Evolutionary conservation across 2,329 filamentous ascomycete species (phyloP).

Genomic region (Aquanectria penicillioides): DNA sequence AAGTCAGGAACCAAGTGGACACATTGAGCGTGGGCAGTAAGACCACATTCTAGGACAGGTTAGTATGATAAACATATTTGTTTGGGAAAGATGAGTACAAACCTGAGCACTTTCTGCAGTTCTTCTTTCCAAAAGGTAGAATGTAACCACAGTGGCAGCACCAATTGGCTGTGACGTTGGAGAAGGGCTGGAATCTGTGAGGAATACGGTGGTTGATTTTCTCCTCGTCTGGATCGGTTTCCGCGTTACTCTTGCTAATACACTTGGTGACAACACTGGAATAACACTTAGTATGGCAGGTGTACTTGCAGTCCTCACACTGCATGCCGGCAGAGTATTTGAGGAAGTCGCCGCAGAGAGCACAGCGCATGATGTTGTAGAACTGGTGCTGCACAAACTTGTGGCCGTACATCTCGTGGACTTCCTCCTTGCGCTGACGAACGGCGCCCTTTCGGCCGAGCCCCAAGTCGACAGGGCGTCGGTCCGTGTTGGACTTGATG

Average conservation of each 20-base stretch:
- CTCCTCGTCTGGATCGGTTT: slow-evolving; percentile 97
- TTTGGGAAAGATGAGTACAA: slow-evolving; percentile 43
- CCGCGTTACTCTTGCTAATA: slow-evolving; percentile 99
- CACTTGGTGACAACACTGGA: slow-evolving; percentile 97
- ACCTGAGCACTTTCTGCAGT: slow-evolving; percentile 91
- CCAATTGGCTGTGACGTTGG: slow-evolving; percentile 98
- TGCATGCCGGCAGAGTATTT: slow-evolving; percentile 99
- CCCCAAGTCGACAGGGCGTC: slow-evolving; percentile 85
- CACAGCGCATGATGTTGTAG: slow-evolving; percentile 99
- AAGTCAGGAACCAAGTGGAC: slow-evolving; percentile 97
- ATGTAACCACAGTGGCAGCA: slow-evolving; percentile 99
- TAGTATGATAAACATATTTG: slow-evolving; percentile 31
- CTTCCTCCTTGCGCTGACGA: slow-evolving; percentile 96
- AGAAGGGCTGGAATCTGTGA: slow-evolving; percentile 95
- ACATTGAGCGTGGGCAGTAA: slow-evolving; percentile 91
- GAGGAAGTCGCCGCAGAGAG: slow-evolving; percentile 96
- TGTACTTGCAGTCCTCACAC: slow-evolving; percentile 99
- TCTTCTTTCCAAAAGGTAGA: slow-evolving; percentile 92
- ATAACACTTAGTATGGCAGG: slow-evolving; percentile 98
- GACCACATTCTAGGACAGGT: slow-evolving; percentile 75
- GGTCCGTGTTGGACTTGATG: slow-evolving; percentile 87
- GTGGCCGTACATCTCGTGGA: slow-evolving; percentile 98
- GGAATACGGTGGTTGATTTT: slow-evolving; percentile 99
- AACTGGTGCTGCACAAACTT: slow-evolving; percentile 99
- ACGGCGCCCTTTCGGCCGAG: slow-evolving; percentile 95